Conservation (phyloP, 1,139 yeast species). For the Meyerozyma carpophila region DNA sequence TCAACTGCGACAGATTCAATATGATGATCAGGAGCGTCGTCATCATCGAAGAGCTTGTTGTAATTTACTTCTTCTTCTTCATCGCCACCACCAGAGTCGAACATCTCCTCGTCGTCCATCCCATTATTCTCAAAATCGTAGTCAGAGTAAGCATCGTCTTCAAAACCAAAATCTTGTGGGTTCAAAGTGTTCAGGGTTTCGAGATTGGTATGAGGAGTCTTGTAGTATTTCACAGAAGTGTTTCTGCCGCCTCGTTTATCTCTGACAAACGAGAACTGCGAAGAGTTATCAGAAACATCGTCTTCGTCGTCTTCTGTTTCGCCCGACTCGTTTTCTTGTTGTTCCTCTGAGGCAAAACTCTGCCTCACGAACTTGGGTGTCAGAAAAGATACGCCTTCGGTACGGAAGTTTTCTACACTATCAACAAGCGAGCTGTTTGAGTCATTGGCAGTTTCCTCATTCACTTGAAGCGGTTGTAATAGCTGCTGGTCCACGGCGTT, state of each 20-base stretch:
- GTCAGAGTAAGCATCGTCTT: slow-evolving; percentile 31
- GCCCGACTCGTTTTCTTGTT: slow-evolving; percentile 1
- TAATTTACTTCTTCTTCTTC: slow-evolving; percentile 6
- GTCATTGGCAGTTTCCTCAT: slow-evolving; percentile 7
- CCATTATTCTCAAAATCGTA: slow-evolving; percentile 29
- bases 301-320: slow-evolving; percentile 9
- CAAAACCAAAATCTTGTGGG: slow-evolving; percentile 31
- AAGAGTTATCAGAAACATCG: slow-evolving; percentile 27
- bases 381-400: slow-evolving; percentile 15
- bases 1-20: not conserved
- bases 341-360: slow-evolving; percentile 3
- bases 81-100: slow-evolving; percentile 23
- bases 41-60: slow-evolving; percentile 35
- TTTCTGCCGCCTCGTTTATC: slow-evolving; percentile 54
- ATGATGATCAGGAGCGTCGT: not conserved
- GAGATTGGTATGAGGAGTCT: slow-evolving; percentile 16
- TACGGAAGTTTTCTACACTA: slow-evolving; percentile 12
- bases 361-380: not conserved
- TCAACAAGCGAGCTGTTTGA: slow-evolving; percentile 12
- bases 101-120: slow-evolving; percentile 2
- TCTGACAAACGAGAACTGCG: slow-evolving; percentile 56
- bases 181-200: slow-evolving; percentile 17
- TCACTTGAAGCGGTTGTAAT: not conserved
- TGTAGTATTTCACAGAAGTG: slow-evolving; percentile 58
- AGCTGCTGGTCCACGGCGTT: not conserved